These are phyloP conservation scores for Penicillium sp. DNA, from an alignment of 2,329 filamentous ascomycete genomes.

Conservation along the genomic window DNA sequence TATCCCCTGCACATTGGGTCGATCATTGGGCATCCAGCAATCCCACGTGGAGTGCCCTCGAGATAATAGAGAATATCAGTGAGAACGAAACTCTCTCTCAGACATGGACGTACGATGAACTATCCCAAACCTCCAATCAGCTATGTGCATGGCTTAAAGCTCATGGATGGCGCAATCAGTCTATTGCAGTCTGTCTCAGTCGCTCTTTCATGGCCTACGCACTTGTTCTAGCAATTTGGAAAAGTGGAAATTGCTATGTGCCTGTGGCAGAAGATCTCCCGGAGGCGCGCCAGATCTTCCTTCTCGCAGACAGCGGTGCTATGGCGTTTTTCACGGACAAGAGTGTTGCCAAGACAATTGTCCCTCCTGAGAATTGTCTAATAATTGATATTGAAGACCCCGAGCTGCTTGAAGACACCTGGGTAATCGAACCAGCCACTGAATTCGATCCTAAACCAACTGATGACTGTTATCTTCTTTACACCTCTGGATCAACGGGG, in stretches of 20 bases:
- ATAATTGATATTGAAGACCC: background rate
- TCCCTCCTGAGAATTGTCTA: background rate
- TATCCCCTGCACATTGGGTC: slow-evolving; percentile 4
- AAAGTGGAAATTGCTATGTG: slow-evolving; percentile 13
- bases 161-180: background rate
- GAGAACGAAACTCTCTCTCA: background rate
- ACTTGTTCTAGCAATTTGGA: slow-evolving; percentile 13
- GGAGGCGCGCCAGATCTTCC: slow-evolving; percentile 5
- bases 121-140: background rate
- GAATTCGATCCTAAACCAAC: background rate
- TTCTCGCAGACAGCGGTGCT: background rate
- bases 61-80: background rate
- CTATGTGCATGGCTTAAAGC: background rate
- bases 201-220: slow-evolving; percentile 11
- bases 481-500: slow-evolving; percentile 16
- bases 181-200: slow-evolving; percentile 1
- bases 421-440: background rate
- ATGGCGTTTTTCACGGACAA: slow-evolving; percentile 8
- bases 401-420: background rate
- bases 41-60: background rate
- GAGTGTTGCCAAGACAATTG: background rate
- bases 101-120: slow-evolving; percentile 1
- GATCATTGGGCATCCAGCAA: slow-evolving; percentile 4
- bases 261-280: slow-evolving; percentile 15
- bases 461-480: slow-evolving; percentile 6